These are phyloP conservation scores for Favolaschia claudopus DNA, from an alignment of 768 basidiomycete genomes.

Conservation along the genomic window DNA sequence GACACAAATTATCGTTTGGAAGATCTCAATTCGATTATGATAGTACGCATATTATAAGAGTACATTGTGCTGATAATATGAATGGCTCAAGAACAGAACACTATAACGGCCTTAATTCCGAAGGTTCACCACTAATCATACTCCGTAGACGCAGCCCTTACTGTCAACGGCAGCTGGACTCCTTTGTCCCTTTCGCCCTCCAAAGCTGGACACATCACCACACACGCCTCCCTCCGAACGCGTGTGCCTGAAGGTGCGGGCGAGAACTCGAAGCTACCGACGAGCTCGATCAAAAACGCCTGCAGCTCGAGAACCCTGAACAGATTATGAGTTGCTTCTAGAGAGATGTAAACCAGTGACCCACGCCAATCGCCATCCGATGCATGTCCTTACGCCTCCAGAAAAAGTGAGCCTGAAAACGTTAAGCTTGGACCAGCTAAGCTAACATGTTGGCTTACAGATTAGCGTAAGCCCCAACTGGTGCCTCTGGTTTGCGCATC, in stretches of 20 bases:
- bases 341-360: not conserved
- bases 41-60: constrained; percentile 8
- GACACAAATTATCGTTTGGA: no score
- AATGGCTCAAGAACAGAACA: not conserved
- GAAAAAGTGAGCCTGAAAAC: constrained; percentile 32
- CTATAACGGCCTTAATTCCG: not conserved
- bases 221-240: constrained; percentile 47
- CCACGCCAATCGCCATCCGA: constrained; percentile 40
- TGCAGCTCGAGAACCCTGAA: constrained; percentile 59
- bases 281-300: constrained; percentile 62
- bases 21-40: constrained; percentile 20
- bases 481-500: constrained; percentile 34
- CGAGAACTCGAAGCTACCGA: constrained; percentile 62
- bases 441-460: constrained; percentile 33
- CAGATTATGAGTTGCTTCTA: not conserved
- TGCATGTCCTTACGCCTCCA: constrained; percentile 33
- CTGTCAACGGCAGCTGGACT: constrained; percentile 47
- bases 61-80: constrained; percentile 16
- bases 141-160: constrained; percentile 42
- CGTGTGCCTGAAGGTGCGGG: constrained; percentile 43
- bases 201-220: constrained; percentile 51
- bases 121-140: not conserved
- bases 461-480: constrained; percentile 41
- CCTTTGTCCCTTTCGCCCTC: constrained; percentile 52
- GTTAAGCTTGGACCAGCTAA: not conserved